A percentile compares a stretch with the other conserved stretches of the same genome.
Conservation (phyloP, 352 stramenopile genomes). For the Pythium volutum region DNA sequence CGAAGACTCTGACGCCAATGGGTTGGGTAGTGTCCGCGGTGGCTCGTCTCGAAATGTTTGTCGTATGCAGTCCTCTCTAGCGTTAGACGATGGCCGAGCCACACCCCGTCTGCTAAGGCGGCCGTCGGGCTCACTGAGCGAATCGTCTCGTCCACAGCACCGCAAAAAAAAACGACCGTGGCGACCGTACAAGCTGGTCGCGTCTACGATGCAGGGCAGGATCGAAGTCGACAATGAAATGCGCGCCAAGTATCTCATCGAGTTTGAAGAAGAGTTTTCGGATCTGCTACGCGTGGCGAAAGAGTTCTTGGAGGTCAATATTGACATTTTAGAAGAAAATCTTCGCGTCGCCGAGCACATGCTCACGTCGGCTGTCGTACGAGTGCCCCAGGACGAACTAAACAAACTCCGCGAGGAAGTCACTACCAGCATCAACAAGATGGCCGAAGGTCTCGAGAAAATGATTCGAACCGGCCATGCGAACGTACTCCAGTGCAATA, state of each 20-base stretch:
- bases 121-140: slow-evolving; percentile 6
- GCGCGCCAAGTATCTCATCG: slow-evolving; percentile 49
- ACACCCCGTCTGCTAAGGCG: background rate
- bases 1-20: slow-evolving; percentile 64
- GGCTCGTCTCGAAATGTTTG: slow-evolving; percentile 31
- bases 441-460: slow-evolving; percentile 31
- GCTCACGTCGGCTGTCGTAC: slow-evolving; percentile 49
- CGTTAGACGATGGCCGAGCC: slow-evolving; percentile 41
- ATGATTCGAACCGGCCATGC: slow-evolving; percentile 31
- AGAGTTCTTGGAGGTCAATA: slow-evolving; percentile 54
- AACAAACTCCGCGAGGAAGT: slow-evolving; percentile 43
- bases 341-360: slow-evolving; percentile 53
- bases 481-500: slow-evolving; percentile 69
- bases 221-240: slow-evolving; percentile 35
- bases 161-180: slow-evolving; percentile 34
- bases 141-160: slow-evolving; percentile 23
- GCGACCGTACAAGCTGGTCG: slow-evolving; percentile 75
- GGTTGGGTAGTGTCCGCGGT: slow-evolving; percentile 3
- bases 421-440: slow-evolving; percentile 32
- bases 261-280: slow-evolving; percentile 44
- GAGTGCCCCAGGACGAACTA: slow-evolving; percentile 58
- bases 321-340: slow-evolving; percentile 74
- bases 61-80: slow-evolving; percentile 49
- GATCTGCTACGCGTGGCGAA: slow-evolving; percentile 37
- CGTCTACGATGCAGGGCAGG: slow-evolving; percentile 72